Conservation (phyloP, 352 stramenopile species). For the Pseudoperonospora humuli region DNA sequence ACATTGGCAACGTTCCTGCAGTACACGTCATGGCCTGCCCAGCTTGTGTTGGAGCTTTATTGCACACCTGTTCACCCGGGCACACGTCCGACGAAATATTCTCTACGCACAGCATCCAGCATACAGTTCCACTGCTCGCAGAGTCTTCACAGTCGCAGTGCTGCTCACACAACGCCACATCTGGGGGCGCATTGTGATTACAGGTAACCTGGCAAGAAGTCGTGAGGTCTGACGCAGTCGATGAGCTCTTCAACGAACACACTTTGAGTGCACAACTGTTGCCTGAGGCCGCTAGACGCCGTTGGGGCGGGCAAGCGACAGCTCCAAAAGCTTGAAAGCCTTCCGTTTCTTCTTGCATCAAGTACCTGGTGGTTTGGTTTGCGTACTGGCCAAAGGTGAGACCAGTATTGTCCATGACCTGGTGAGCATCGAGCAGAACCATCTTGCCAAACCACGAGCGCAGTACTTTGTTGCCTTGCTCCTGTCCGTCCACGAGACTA, state of each 20-base stretch:
- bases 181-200: conserved; percentile 36
- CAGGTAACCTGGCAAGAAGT: conserved; percentile 50
- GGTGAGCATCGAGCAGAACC: conserved; percentile 36
- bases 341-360: conserved; percentile 30
- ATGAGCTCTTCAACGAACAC: conserved; percentile 30
- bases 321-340: conserved; percentile 29
- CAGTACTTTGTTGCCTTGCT: conserved; percentile 33
- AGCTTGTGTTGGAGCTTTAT: conserved; percentile 25
- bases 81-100: conserved; percentile 36
- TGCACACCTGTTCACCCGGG: conserved; percentile 40
- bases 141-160: conserved; percentile 36
- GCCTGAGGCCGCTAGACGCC: conserved; percentile 37
- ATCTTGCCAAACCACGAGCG: conserved; percentile 68
- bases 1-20: conserved; percentile 20
- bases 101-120: conserved; percentile 57
- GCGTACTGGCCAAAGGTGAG: conserved; percentile 48
- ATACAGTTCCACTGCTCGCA: conserved; percentile 25
- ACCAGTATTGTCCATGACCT: conserved; percentile 49
- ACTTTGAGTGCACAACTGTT: conserved; percentile 39
- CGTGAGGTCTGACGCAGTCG: conserved; percentile 18
- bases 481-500: conserved; percentile 23
- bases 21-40: conserved; percentile 41
- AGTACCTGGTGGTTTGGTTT: conserved; percentile 44
- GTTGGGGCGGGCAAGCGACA: conserved; percentile 39
- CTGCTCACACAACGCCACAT: conserved; percentile 28